Evolutionary conservation across 2,329 filamentous ascomycete species (phyloP), one percentile per base, ranked within the genome.

Genomic region (Fusarium sp.): DNA sequence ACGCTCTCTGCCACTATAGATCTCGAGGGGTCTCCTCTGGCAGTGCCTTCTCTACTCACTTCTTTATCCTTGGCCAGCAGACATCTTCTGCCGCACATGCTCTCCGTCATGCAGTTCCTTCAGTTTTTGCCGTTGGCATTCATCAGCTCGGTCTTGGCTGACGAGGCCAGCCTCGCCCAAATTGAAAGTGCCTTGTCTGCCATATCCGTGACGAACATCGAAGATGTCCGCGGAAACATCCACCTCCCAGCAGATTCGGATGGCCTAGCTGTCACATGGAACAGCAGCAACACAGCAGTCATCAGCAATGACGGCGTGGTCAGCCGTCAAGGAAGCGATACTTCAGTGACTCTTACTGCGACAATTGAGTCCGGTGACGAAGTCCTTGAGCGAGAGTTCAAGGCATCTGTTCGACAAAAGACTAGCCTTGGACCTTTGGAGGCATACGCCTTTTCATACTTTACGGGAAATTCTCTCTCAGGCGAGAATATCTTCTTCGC

Each of bases 401-500:
- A 74, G 15, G 82, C 83, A 22, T 81, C 79, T 4, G 81, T 85
- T 17, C 78, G 78, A 20, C 78, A 77, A n/a, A 80, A 81, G 4
- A 78, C 75, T 2, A 69, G 78, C 2, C 69, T 82, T 1, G 84
- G 81, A 0, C 74, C 79, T 0, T 81, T 82, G 33, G 82, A 85
- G 52, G 87, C 85, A 6, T 89, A 89, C 68, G 85, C 85, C 0
- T 89, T 89, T 68, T 82, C 85, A 0, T 89, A 89, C 73, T 89
- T 89, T 73, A 88, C 86, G 0, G 84, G 83, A 10, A 84, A 84
- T 75, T 80, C 81, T 2, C 68, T 76, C 15, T 79, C 80, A 0
- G 87, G 87, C 25, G 87, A 89, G 68, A 87, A 88, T 63, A 88
- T 89, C 58, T 88, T 83, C 72, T 82, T 89, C 14, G 86, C 87